Conservation (phyloP, 768 basidiomycete genomes). For the Termitomyces bulborhizus region DNA sequence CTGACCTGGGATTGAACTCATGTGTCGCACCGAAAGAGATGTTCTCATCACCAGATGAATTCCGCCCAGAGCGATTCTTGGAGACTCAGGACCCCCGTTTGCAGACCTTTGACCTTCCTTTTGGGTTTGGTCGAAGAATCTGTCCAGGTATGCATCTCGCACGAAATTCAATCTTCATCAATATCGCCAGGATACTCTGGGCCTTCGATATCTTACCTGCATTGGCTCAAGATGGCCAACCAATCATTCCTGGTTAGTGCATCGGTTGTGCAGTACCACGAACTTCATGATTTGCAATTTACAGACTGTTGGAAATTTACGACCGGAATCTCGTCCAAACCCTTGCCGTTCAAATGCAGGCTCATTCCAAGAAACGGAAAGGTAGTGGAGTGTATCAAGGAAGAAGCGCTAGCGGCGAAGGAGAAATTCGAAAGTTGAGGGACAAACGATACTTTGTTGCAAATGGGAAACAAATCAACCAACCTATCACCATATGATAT, state of each 20-base stretch:
- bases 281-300: not conserved
- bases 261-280: not conserved
- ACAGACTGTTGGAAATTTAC: constrained; percentile 14
- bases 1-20: not conserved
- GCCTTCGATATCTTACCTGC: constrained; percentile 26
- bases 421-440: not conserved
- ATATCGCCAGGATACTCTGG: constrained; percentile 28
- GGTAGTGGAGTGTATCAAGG: constrained; percentile 15
- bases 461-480: too few relatives aligned
- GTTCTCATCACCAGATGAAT: constrained; percentile 29
- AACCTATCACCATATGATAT: not conserved
- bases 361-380: constrained; percentile 19
- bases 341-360: constrained; percentile 23
- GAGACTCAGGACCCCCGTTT: constrained; percentile 23
- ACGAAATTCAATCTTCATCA: constrained; percentile 26
- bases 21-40: constrained; percentile 4
- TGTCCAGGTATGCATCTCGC: constrained; percentile 33
- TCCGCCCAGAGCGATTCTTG: constrained; percentile 35
- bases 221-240: constrained; percentile 6
- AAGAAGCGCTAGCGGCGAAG: constrained; percentile 18
- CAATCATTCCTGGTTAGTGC: not conserved
- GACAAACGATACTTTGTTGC: not conserved
- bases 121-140: constrained; percentile 34
- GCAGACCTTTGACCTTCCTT: constrained; percentile 27
- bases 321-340: constrained; percentile 26